Evolutionary conservation across 208 protist species (phyloP).

Genomic region (Trypanosoma scelopori): DNA sequence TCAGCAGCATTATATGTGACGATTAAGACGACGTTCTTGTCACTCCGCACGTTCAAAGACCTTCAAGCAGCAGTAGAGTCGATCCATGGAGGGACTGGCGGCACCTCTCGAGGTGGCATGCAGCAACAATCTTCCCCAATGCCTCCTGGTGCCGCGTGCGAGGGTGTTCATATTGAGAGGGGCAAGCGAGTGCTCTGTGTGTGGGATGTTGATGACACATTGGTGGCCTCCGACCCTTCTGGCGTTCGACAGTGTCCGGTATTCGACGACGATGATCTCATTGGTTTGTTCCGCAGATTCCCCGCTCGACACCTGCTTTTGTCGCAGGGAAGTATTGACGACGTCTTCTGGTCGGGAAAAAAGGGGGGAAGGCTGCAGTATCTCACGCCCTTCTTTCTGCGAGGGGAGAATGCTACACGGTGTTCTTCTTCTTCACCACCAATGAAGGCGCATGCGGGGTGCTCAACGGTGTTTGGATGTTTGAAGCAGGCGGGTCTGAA

Average conservation of each 20-base stretch:
- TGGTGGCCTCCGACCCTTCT: slow-evolving; percentile 55
- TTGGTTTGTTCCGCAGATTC: slow-evolving; percentile 38
- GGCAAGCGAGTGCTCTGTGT: slow-evolving; percentile 49
- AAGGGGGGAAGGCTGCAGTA: slow-evolving; percentile 40
- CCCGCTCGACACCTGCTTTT: slow-evolving; percentile 70
- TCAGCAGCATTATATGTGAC: background rate
- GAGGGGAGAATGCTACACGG: background rate
- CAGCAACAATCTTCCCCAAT: too few species aligned
- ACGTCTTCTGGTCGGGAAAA: slow-evolving; percentile 56
- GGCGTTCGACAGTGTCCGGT: slow-evolving; percentile 66
- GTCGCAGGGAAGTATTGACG: slow-evolving; percentile 84
- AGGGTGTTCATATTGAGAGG: slow-evolving; percentile 9
- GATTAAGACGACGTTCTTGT: slow-evolving; percentile 11
- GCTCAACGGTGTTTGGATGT: slow-evolving; percentile 21
- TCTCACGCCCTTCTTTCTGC: slow-evolving; percentile 43
- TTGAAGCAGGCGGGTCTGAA: slow-evolving; percentile 30
- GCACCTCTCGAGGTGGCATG: background rate
- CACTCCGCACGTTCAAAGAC: slow-evolving; percentile 8
- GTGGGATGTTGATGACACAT: slow-evolving; percentile 88
- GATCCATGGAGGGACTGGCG: background rate
- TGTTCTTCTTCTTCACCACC: background rate
- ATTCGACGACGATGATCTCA: slow-evolving; percentile 53
- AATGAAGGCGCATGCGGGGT: slow-evolving; percentile 8
- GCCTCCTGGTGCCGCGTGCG: too few species aligned
- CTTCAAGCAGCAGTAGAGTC: slow-evolving; percentile 7